Base-by-base conservation (phyloP, 2,329 filamentous ascomycete genomes). In the Aspergillus sp. region DNA sequence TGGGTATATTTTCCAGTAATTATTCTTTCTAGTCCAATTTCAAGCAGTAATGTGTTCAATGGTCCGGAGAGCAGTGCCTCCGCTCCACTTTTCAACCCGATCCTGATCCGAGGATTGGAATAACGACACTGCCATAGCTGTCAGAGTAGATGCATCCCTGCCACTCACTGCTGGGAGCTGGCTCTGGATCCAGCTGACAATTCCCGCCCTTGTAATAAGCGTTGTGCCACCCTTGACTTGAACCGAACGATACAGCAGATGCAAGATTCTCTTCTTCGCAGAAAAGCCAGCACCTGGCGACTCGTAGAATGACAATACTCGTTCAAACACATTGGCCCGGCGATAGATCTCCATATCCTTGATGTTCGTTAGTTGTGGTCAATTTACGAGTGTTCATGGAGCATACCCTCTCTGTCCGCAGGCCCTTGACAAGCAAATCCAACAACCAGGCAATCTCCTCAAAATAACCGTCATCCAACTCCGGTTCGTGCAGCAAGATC, bases 391-490 rank as follows among this genome's bases (percentile, higher is more conserved):
- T 37, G 6, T 4, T n/a, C n/a, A 6, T 17, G 35, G 7, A 41
- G 71, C 73, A 59, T 82, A 82, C 73, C 79, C 82, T 68, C 78
- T 82, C 69, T 79, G 86, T 75, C 55, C 76, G 69, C 52, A 79
- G 74, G 85, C 86, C 85, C 68, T 88, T 86, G 33, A 91, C 77
- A 6, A 95, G 80, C 65, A 90, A 87, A 19, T 82, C 80, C 5
- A 96, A 76, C 6, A 93, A 81, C 90, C 90, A 96, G 51, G 82
- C 83, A 3, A 90, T 79, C 72, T 95, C 90, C 27, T 85, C 80
- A 68, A 89, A 88, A 70, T 90, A 87, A 3, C 82, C 82, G 68
- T 91, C 89, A 64, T 93, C 89, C 49, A 89, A 82, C 23, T 85
- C 86, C 0, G 91, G 90, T 60, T 87, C 83, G 52, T 86, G 85